A percentile compares a stretch with the other conserved stretches of the same genome.
These are phyloP conservation scores for Leptomonas seymouri DNA, from an alignment of 208 protist species.

Conservation along the genomic window DNA sequence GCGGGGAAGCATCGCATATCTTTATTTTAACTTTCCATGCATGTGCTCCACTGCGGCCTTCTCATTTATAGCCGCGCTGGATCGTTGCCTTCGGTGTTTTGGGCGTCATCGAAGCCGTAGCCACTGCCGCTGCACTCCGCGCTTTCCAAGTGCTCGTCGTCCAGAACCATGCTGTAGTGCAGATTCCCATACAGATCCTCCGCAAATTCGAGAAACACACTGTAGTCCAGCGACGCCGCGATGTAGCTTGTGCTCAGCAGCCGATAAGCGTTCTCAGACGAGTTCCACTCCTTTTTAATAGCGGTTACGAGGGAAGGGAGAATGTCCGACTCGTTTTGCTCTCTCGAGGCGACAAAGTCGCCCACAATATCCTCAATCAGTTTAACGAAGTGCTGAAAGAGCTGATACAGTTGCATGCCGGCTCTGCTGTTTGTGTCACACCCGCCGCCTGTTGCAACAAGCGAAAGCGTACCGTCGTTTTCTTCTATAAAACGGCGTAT, in stretches of 20 bases:
- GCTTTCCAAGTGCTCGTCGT: conserved; percentile 9
- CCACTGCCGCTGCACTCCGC: conserved; percentile 1
- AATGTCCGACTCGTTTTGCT: conserved; percentile 6
- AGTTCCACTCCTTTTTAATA: conserved; percentile 53
- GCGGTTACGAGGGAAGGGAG: conserved; percentile 45
- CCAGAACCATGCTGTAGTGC: conserved; percentile 25
- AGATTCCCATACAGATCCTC: conserved; percentile 59
- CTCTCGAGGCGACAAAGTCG: conserved; percentile 46
- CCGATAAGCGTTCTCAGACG: conserved; percentile 35
- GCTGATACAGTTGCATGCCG: conserved; percentile 53
- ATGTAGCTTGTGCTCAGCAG: conserved; percentile 77
- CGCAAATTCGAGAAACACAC: conserved; percentile 69
- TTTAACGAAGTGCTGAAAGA: conserved; percentile 59
- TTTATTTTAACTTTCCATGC: not conserved
- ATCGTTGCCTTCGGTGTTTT: not conserved
- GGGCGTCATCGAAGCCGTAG: not conserved
- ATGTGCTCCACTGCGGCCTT: not conserved
- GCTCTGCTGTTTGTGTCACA: conserved; percentile 43
- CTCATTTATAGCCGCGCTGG: not conserved
- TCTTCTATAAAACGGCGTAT: conserved; percentile 64
- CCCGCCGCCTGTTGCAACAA: conserved; percentile 19
- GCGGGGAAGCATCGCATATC: not conserved
- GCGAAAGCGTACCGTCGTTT: conserved; percentile 39
- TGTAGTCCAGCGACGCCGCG: conserved; percentile 68
- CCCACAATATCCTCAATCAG: conserved; percentile 62